Evolutionary conservation across 805 yeast species (phyloP).

Genomic region (Kurtzmaniella cleridarum): DNA sequence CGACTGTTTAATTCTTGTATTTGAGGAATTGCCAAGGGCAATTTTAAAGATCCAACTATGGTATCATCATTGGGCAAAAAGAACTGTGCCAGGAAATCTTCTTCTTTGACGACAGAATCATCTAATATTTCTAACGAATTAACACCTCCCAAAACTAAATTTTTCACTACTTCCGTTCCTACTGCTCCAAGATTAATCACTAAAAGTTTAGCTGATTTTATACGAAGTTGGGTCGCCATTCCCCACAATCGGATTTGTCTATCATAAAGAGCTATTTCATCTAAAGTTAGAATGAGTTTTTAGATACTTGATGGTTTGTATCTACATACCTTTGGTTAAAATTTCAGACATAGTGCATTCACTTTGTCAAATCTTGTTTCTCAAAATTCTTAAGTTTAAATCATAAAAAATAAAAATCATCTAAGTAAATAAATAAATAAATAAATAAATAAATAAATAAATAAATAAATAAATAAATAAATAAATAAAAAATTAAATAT

Average conservation of each 20-base stretch:
- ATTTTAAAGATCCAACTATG: constrained; percentile 52
- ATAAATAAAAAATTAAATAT: no score
- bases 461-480: no score
- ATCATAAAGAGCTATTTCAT: constrained; percentile 88
- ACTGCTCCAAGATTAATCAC: constrained; percentile 70
- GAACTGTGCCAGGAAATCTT: constrained; percentile 71
- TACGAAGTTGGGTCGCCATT: constrained; percentile 75
- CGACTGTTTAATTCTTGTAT: constrained; percentile 76
- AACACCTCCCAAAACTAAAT: constrained; percentile 82
- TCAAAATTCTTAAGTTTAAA: no score
- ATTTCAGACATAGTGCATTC: no score
- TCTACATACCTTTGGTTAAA: no score
- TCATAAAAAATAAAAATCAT: no score
- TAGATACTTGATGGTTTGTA: no score
- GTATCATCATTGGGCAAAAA: constrained; percentile 50
- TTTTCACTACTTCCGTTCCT: constrained; percentile 79
- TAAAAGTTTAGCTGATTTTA: constrained; percentile 68
- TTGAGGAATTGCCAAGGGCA: constrained; percentile 48
- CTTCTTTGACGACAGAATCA: constrained; percentile 43
- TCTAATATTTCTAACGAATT: constrained; percentile 75
- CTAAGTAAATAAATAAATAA: no score
- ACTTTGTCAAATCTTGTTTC: no score
- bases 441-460: background rate
- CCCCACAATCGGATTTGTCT: constrained; percentile 97
- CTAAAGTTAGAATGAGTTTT: constrained; percentile 21